A percentile compares a stretch with the other conserved stretches of the same genome.
Evolutionary conservation across 2,329 filamentous ascomycete genomes (phyloP).

Genomic region (Aspergillus luchuensis): DNA sequence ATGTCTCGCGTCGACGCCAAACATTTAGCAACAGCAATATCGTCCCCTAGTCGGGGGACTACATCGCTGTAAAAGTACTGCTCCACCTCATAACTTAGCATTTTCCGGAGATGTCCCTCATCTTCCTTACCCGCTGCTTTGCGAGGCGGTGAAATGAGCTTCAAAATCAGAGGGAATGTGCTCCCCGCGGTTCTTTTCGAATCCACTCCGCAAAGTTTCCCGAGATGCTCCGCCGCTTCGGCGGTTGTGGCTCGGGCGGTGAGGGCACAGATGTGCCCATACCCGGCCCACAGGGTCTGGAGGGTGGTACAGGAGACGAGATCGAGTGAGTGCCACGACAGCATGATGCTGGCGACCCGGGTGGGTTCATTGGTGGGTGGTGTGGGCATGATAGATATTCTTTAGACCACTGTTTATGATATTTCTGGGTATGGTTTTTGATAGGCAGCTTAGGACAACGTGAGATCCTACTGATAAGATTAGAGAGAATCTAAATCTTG

Average conservation of each 20-base stretch:
- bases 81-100: conserved; percentile 68
- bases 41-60: conserved; percentile 50
- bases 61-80: conserved; percentile 65
- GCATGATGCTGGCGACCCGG: conserved; percentile 30
- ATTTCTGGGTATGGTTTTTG: no score
- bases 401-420: no score
- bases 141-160: conserved; percentile 60
- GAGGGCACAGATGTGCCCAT: conserved; percentile 59
- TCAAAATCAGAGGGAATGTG: conserved; percentile 53
- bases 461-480: no score
- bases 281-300: conserved; percentile 52
- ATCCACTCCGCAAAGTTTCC: conserved; percentile 24
- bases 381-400: background rate
- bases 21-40: conserved; percentile 55
- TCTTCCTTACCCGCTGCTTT: conserved; percentile 37
- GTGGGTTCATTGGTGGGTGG: conserved; percentile 12
- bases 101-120: conserved; percentile 66
- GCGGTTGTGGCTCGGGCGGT: conserved; percentile 43
- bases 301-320: conserved; percentile 34
- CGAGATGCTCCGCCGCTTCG: conserved; percentile 25
- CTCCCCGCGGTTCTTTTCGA: conserved; percentile 16
- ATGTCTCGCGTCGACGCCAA: conserved; percentile 47
- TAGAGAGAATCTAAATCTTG: no score
- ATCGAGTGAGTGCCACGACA: conserved; percentile 31
- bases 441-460: no score